Conservation (phyloP, 768 basidiomycete genomes). For the Tylopilus balloui region DNA sequence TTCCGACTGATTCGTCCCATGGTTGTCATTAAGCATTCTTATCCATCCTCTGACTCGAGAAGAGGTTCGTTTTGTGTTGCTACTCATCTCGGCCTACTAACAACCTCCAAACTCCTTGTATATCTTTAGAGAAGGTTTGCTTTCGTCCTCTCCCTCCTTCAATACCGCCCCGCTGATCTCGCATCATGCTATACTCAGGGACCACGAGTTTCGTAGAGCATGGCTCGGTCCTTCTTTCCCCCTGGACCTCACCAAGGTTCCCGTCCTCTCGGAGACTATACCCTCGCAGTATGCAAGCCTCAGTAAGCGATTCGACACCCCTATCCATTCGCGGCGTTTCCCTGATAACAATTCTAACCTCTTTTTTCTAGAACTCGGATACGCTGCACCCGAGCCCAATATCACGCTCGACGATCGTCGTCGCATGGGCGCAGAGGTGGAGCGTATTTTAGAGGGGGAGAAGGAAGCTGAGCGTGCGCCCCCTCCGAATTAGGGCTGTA, state of each 20-base stretch:
- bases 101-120: not conserved
- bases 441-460: constrained; percentile 53
- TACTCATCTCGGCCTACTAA: not conserved
- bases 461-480: constrained; percentile 68
- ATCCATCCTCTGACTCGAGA: constrained; percentile 73
- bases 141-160: not conserved
- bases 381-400: constrained; percentile 49
- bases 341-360: not conserved
- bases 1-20: not conserved
- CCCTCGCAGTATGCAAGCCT: constrained; percentile 66
- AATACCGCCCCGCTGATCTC: not conserved
- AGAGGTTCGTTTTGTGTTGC: constrained; percentile 41
- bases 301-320: constrained; percentile 40
- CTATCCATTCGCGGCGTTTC: not conserved
- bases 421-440: constrained; percentile 57
- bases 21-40: constrained; percentile 48
- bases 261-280: constrained; percentile 46
- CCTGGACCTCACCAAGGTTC: constrained; percentile 56
- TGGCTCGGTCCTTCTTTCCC: constrained; percentile 75
- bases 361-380: constrained; percentile 53
- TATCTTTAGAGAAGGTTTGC: constrained; percentile 47
- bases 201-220: constrained; percentile 64
- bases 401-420: constrained; percentile 58
- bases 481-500: constrained; percentile 19
- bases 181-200: constrained; percentile 36